Conservation (phyloP, 164 flowering plant genomes). For the Magnolia changhungtana region DNA sequence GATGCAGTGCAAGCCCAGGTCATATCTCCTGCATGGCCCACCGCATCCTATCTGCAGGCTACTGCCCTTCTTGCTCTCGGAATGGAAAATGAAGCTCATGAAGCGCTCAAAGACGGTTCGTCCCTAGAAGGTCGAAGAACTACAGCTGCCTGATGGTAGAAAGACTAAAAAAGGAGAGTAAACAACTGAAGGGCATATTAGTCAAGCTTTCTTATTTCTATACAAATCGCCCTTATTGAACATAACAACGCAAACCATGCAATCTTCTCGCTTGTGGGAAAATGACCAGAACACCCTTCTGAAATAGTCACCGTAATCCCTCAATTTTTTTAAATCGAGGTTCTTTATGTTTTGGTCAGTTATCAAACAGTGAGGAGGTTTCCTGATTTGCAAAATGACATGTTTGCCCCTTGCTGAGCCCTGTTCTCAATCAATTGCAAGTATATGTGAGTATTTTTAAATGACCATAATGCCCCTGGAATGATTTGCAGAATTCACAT, state of each 20-base stretch:
- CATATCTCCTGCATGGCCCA: constrained; percentile 74
- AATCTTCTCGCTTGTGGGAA: neutral
- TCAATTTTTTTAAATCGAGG: neutral
- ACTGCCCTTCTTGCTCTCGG: constrained; percentile 64
- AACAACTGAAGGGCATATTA: neutral
- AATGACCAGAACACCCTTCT: neutral
- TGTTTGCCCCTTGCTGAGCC: neutral
- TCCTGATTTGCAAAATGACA: constrained; percentile 1
- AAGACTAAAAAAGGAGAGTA: neutral
- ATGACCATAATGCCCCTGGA: neutral
- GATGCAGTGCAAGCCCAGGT: constrained; percentile 91
- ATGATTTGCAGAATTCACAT: neutral
- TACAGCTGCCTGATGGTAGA: constrained; percentile 13
- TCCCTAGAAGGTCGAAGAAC: constrained; percentile 55
- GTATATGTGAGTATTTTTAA: neutral
- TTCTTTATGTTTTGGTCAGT: constrained; percentile 4
- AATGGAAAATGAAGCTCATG: constrained; percentile 72
- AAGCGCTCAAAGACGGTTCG: constrained; percentile 73
- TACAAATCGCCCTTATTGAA: constrained; percentile 9
- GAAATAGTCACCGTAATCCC: neutral
- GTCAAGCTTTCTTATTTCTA: neutral
- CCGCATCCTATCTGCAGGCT: constrained; percentile 82
- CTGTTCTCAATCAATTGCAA: neutral
- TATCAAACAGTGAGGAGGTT: neutral
- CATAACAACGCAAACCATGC: neutral